These are phyloP conservation scores for Fusarium torreyae DNA, from an alignment of 2,329 filamentous ascomycete genomes.

Conservation along the genomic window DNA sequence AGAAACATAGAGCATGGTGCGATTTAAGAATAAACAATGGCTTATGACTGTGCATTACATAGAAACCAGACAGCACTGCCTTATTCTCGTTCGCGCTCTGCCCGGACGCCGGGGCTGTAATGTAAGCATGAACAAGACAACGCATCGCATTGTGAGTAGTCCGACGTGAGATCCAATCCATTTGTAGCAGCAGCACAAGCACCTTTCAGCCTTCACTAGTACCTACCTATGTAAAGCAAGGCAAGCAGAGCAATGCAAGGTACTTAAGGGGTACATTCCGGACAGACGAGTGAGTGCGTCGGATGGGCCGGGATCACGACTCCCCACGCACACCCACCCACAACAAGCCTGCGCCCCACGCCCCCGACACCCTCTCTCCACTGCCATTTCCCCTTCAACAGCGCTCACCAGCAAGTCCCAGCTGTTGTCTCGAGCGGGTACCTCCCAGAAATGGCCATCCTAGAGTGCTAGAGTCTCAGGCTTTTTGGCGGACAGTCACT, in stretches of 20 bases:
- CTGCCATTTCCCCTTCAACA: slow-evolving; percentile 50
- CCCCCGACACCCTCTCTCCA: slow-evolving; percentile 48
- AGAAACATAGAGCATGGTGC: not conserved
- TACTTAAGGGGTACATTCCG: slow-evolving; percentile 43
- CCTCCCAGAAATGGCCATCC: slow-evolving; percentile 33
- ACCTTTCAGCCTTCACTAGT: too few species aligned
- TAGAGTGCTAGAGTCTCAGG: slow-evolving; percentile 41
- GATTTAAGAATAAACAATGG: slow-evolving; percentile 2
- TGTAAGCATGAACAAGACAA: slow-evolving; percentile 22
- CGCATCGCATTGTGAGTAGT: slow-evolving; percentile 12
- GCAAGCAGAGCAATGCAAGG: not conserved
- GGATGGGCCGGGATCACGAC: slow-evolving; percentile 48
- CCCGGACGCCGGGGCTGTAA: slow-evolving; percentile 5
- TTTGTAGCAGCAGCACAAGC: slow-evolving; percentile 6
- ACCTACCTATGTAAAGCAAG: too few species aligned
- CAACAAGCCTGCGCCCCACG: slow-evolving; percentile 43
- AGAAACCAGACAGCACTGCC: slow-evolving; percentile 1
- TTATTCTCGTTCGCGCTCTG: not conserved
- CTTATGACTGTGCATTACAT: slow-evolving; percentile 3
- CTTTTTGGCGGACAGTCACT: slow-evolving; percentile 27
- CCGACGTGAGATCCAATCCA: slow-evolving; percentile 16
- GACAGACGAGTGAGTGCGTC: slow-evolving; percentile 36
- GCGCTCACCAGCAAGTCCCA: slow-evolving; percentile 42
- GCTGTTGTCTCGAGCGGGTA: slow-evolving; percentile 42
- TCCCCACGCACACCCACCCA: slow-evolving; percentile 44